Evolutionary conservation across 2,329 filamentous ascomycete genomes (phyloP), one percentile per base, ranked within the genome.

Genomic region (Fusarium xylarioides): DNA sequence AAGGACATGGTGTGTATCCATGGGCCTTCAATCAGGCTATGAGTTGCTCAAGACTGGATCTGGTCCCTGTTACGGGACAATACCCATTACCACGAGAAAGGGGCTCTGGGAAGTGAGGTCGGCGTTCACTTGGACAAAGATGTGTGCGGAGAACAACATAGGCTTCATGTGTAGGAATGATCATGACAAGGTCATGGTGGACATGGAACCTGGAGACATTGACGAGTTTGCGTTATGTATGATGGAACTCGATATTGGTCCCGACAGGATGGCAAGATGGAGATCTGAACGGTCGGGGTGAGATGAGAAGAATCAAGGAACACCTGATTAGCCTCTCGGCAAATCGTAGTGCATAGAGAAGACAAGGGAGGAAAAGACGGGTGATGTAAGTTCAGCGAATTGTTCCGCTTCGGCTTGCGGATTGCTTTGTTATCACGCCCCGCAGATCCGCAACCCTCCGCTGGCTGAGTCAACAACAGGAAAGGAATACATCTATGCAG

Each of bases 21-120:
- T 68, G 30, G 63, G 72, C n/a, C 63, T 77, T 6, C 58, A 75
- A 35, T 65, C 69, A 16, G 60, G 72, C 7, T 77, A 76, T 40
- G 44, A 68, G 26, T 18, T 73, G 16, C 32, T 73, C 4, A 73
- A 66, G 30, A 74, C 58, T 21, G 68, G 66, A 7, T 26, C 16
- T 11, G 70, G 70, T 1, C 59, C 32, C 34, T 75, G 57, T 34
- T 73, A 47, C 30, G 77, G 68, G 40, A 69, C 63, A 3, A 16
- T 75, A 4, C 63, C 54, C 26, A 63, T 79, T 37, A 80, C 79
- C 4, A 76, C 72, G 2, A 69, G 76, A 18, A 66, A 62, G 18
- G 80, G 79, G 3, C 60, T 79, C 4, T 81, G 80, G 80, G 76
- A 78, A 23, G 79, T 77, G 0, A 30, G 54, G 14, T 63, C 73